Conservation (phyloP, 495 filamentous ascomycete species). For the Beverwykella pulmonaria region DNA sequence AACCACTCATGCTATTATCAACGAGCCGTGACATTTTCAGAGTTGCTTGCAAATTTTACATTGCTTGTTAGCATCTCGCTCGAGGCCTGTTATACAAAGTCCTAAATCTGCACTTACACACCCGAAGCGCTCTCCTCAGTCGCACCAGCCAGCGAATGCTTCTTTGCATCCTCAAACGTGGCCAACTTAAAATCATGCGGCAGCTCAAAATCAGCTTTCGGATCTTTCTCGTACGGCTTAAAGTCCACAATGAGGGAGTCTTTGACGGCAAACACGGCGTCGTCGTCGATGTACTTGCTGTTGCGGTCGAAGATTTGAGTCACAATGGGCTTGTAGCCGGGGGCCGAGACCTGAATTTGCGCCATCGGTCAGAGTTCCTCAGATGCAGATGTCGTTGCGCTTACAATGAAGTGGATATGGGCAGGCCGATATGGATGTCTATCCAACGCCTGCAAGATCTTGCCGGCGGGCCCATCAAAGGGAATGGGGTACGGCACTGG, state of each 20-base stretch:
- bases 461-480: slow-evolving; percentile 61
- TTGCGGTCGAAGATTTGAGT: slow-evolving; percentile 75
- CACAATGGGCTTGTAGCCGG: slow-evolving; percentile 61
- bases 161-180: slow-evolving; percentile 40
- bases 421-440: slow-evolving; percentile 80
- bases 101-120: neutral
- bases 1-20: too few relatives aligned
- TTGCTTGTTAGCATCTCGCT: too few relatives aligned
- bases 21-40: too few relatives aligned
- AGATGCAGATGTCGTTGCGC: slow-evolving; percentile 26
- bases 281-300: slow-evolving; percentile 64
- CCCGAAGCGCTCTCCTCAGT: slow-evolving; percentile 20
- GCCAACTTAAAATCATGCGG: slow-evolving; percentile 60
- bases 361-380: neutral
- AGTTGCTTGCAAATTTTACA: too few relatives aligned
- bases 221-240: slow-evolving; percentile 59
- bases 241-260: slow-evolving; percentile 72
- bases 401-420: slow-evolving; percentile 82
- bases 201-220: slow-evolving; percentile 70
- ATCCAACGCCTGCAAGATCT: slow-evolving; percentile 60
- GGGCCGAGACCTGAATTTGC: slow-evolving; percentile 44
- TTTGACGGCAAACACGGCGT: slow-evolving; percentile 79
- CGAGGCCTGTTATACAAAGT: too few relatives aligned
- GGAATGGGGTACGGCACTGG: slow-evolving; percentile 76
- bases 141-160: slow-evolving; percentile 22